A percentile compares a stretch with the other conserved stretches of the same genome.
Conservation (phyloP, 306 rosid species). For the Urtica urens region DNA sequence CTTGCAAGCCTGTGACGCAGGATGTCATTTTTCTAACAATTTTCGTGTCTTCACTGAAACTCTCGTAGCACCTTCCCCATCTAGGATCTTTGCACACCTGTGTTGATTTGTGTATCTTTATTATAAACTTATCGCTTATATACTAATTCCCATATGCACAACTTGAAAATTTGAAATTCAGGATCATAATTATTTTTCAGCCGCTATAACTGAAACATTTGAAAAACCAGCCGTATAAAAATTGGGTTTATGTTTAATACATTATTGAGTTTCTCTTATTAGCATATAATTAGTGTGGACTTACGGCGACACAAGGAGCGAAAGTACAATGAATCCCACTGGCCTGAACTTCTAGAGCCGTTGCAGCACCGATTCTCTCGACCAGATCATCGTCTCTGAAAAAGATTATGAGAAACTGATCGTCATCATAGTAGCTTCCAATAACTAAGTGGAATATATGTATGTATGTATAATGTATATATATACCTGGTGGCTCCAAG, state of each 20-base stretch:
- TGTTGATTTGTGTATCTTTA: no score
- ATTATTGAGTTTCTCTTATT: no score
- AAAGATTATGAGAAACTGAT: not conserved
- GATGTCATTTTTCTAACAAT: conserved; percentile 63
- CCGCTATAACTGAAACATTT: no score
- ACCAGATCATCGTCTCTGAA: conserved; percentile 59
- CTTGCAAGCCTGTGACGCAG: conserved; percentile 62
- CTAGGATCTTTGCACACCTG: conserved; percentile 75
- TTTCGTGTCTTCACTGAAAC: conserved; percentile 68
- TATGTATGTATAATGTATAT: not conserved
- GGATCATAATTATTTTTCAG: no score
- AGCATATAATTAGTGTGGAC: no score
- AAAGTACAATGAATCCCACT: conserved; percentile 58
- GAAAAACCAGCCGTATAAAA: no score
- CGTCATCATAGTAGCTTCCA: no score
- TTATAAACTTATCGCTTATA: no score
- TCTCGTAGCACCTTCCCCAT: conserved; percentile 75
- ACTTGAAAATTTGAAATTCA: no score
- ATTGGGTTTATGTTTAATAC: no score
- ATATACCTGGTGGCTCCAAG: conserved; percentile 63
- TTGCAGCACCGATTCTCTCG: conserved; percentile 54
- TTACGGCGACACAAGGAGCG: conserved; percentile 81
- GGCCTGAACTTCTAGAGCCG: conserved; percentile 72
- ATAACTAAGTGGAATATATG: not conserved
- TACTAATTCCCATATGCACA: no score